These are phyloP conservation scores for Crithidia mellificae DNA, from an alignment of 208 protist species.

Conservation along the genomic window DNA sequence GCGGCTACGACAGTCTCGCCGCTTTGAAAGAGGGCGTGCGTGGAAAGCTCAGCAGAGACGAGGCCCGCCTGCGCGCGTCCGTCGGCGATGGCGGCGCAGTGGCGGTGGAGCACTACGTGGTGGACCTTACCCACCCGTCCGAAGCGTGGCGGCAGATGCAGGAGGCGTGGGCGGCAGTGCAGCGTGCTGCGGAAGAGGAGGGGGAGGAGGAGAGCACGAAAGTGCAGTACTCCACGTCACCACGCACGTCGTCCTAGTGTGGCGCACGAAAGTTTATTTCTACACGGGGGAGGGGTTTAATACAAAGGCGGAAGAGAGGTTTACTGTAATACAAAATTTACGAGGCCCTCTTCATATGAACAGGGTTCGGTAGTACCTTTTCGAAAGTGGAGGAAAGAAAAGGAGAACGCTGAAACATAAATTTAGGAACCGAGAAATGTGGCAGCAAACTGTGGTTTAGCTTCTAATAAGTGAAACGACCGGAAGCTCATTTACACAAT, in stretches of 20 bases:
- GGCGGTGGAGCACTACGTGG: constrained; percentile 52
- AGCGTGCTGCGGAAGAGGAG: constrained; percentile 25
- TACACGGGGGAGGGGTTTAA: too few species aligned
- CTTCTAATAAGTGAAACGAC: too few species aligned
- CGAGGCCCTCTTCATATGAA: too few species aligned
- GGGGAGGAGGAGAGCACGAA: background rate
- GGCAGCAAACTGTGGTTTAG: too few species aligned
- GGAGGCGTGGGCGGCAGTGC: constrained; percentile 59
- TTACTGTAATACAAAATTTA: too few species aligned
- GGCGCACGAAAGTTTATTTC: too few species aligned
- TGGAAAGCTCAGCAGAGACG: constrained; percentile 44
- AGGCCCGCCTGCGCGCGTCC: constrained; percentile 28
- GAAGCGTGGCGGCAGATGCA: constrained; percentile 50
- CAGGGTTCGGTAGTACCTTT: too few species aligned
- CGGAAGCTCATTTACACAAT: too few species aligned
- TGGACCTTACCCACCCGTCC: constrained; percentile 66
- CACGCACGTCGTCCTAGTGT: background rate
- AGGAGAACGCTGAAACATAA: too few species aligned
- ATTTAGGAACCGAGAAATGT: too few species aligned
- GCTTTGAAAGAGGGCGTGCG: constrained; percentile 52
- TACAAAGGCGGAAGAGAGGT: too few species aligned
- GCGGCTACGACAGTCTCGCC: constrained; percentile 45
- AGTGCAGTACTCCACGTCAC: background rate
- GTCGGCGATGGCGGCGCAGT: background rate
- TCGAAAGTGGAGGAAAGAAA: too few species aligned